phyloP scores from a whole-genome alignment of 1,139 yeast species.

The Blastobotrys persicus region DNA sequence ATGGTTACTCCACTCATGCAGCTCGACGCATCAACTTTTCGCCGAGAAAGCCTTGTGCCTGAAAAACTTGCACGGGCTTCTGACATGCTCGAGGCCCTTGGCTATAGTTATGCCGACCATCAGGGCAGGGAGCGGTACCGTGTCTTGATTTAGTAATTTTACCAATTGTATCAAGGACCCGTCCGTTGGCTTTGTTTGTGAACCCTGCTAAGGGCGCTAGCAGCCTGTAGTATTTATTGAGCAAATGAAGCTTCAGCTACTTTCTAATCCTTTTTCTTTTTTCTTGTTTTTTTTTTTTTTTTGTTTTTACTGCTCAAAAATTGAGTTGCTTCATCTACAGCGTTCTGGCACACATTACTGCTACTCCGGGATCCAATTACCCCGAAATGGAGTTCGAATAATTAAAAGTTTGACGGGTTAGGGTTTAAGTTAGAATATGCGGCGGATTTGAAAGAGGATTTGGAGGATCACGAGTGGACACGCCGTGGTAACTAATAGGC shows the following conservation, averaged over 20 bases:
- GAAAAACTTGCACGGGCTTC: conserved; percentile 16
- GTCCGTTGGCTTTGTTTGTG: too few relatives aligned
- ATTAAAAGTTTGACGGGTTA: background rate
- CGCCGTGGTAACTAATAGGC: conserved; percentile 4
- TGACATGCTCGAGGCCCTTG: conserved; percentile 10
- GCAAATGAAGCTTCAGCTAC: too few relatives aligned
- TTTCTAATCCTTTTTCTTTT: too few relatives aligned
- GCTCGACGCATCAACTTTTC: background rate
- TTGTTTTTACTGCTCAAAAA: too few relatives aligned
- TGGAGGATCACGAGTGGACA: background rate
- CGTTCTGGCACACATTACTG: too few relatives aligned
- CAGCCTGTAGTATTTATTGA: too few relatives aligned
- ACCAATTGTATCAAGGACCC: too few relatives aligned
- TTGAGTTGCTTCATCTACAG: too few relatives aligned
- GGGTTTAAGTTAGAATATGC: background rate
- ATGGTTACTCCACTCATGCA: conserved; percentile 9
- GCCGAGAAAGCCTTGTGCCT: conserved; percentile 8
- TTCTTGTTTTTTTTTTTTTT: too few relatives aligned
- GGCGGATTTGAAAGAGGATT: background rate
- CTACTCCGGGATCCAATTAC: too few relatives aligned
- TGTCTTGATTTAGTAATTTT: conserved; percentile 5
- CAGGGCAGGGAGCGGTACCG: conserved; percentile 18
- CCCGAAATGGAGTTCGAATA: too few relatives aligned
- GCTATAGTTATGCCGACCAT: conserved; percentile 17
- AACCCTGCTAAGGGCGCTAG: background rate